Evolutionary conservation across 805 yeast genomes (phyloP).

Genomic region (Candida montana): DNA sequence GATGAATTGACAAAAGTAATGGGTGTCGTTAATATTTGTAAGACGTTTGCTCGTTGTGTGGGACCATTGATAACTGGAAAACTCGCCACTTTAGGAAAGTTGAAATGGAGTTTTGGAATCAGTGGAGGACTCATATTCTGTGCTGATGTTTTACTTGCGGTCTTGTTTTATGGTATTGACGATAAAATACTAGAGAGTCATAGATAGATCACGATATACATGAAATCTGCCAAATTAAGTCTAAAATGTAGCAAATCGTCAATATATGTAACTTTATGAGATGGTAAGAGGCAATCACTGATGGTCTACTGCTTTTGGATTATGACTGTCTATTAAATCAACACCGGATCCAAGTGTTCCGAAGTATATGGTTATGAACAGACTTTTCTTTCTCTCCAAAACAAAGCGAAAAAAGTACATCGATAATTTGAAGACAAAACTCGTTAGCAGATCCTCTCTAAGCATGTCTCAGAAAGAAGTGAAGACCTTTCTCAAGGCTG

Average conservation of each 20-base stretch:
- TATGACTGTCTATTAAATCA: too few relatives aligned
- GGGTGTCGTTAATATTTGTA: constrained; percentile 83
- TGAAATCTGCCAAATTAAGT: too few relatives aligned
- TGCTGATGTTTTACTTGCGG: constrained; percentile 30
- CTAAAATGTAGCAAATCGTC: too few relatives aligned
- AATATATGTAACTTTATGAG: too few relatives aligned
- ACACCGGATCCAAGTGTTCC: too few relatives aligned
- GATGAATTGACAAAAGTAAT: constrained; percentile 67
- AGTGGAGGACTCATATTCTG: constrained; percentile 42
- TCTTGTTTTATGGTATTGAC: constrained; percentile 31
- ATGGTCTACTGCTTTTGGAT: too few relatives aligned
- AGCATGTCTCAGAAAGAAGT: constrained; percentile 26
- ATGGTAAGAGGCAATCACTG: too few relatives aligned
- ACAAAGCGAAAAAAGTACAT: too few relatives aligned
- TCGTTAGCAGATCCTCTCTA: too few relatives aligned
- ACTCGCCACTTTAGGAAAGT: constrained; percentile 46
- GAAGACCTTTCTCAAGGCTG: constrained; percentile 39
- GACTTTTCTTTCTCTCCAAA: too few relatives aligned
- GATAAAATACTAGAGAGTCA: constrained; percentile 20
- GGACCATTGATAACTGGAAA: constrained; percentile 81
- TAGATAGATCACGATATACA: background rate
- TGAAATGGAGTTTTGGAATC: constrained; percentile 49
- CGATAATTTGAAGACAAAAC: too few relatives aligned
- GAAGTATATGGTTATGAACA: too few relatives aligned
- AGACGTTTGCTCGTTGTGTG: constrained; percentile 76